A percentile compares a stretch with the other conserved stretches of the same genome.
Evolutionary conservation across 1,284 basidiomycete species (phyloP).

Genomic region (Omphalotus olearius): DNA sequence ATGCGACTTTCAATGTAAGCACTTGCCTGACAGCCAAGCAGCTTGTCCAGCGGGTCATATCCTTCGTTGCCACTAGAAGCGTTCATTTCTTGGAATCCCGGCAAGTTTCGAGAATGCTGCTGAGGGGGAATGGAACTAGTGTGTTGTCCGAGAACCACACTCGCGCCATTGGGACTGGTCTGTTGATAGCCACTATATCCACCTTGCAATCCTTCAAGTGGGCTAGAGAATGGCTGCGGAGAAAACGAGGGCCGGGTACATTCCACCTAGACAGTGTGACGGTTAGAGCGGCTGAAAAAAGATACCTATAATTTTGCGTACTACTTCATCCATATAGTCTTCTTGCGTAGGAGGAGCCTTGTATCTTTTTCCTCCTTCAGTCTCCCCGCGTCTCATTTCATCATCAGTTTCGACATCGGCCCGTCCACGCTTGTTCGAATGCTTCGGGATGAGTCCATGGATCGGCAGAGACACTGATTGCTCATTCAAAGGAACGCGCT

Average conservation of each 20-base stretch:
- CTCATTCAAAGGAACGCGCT: conserved; percentile 7
- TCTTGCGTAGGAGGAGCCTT: conserved; percentile 2
- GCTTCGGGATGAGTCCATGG: conserved; percentile 9
- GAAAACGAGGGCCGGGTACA: conserved; percentile 4
- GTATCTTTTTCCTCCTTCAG: conserved; percentile 11
- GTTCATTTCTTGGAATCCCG: neutral
- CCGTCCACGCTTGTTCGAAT: conserved; percentile 11
- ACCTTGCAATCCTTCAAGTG: conserved; percentile 6
- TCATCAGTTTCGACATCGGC: conserved; percentile 4
- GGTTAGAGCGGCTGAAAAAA: neutral
- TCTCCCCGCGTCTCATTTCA: neutral
- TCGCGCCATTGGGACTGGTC: neutral
- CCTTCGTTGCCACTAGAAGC: neutral
- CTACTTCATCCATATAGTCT: conserved; percentile 3
- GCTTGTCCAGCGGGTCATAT: conserved; percentile 21
- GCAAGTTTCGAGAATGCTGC: neutral
- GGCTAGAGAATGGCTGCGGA: conserved; percentile 13
- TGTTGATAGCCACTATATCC: neutral
- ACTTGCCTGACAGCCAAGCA: conserved; percentile 31
- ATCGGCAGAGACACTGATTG: neutral
- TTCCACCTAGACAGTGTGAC: neutral
- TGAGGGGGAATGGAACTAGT: neutral
- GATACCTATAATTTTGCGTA: neutral
- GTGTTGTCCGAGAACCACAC: too few species aligned
- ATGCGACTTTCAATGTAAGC: conserved; percentile 26